Percentiles rank a stretch among this genome's conserved stretches.
Evolutionary conservation across 1,284 basidiomycete genomes (phyloP).

Genomic region (Agaricales sp.): DNA sequence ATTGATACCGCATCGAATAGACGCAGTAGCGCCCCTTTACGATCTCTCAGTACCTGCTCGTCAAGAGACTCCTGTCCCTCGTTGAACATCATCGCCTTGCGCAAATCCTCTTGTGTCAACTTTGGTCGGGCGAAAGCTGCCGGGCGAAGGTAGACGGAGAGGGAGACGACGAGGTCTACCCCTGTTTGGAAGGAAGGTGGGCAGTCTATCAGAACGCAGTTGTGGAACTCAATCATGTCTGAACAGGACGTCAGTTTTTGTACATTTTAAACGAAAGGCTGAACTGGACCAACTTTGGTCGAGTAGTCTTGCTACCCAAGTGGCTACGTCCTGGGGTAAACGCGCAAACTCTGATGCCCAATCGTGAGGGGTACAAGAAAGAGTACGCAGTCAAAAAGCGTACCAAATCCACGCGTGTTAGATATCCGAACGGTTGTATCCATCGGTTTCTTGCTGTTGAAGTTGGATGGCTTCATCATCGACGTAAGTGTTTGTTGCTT

Average conservation of each 20-base stretch:
- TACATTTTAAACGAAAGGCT: neutral
- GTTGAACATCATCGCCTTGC: slow-evolving; percentile 35
- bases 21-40: slow-evolving; percentile 58
- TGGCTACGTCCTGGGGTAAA: slow-evolving; percentile 53
- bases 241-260: slow-evolving; percentile 6
- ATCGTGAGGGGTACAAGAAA: slow-evolving; percentile 8
- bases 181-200: slow-evolving; percentile 56
- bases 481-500: slow-evolving; percentile 55
- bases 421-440: slow-evolving; percentile 63
- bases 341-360: slow-evolving; percentile 56
- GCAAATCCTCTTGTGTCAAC: slow-evolving; percentile 22
- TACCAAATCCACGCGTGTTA: slow-evolving; percentile 58
- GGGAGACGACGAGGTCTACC: slow-evolving; percentile 57
- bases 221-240: slow-evolving; percentile 56
- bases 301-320: slow-evolving; percentile 64
- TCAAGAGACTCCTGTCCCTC: slow-evolving; percentile 68
- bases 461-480: slow-evolving; percentile 51
- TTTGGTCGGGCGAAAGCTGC: slow-evolving; percentile 48
- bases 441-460: slow-evolving; percentile 35
- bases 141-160: slow-evolving; percentile 55
- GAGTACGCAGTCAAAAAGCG: slow-evolving; percentile 11
- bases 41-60: slow-evolving; percentile 66
- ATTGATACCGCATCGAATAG: slow-evolving; percentile 59
- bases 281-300: slow-evolving; percentile 42
- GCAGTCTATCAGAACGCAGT: slow-evolving; percentile 58